A percentile compares a stretch with the other conserved stretches of the same genome.
These are phyloP conservation scores for Globisporangium okanoganense DNA, from an alignment of 352 stramenopile species.

Conservation along the genomic window DNA sequence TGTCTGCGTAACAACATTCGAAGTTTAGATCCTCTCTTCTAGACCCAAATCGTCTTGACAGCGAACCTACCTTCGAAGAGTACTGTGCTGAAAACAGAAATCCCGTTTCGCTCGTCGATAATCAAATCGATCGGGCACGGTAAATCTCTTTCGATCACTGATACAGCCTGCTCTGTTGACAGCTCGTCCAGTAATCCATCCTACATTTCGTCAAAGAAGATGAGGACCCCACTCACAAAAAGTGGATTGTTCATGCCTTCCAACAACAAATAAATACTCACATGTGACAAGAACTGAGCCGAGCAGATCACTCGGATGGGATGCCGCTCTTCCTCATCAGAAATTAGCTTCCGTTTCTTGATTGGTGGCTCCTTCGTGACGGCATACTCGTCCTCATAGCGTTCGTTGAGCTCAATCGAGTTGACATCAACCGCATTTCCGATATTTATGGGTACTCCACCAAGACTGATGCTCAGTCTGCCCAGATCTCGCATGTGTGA, in stretches of 20 bases:
- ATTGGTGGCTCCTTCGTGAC: conserved; percentile 12
- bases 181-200: conserved; percentile 64
- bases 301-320: conserved; percentile 18
- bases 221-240: background rate
- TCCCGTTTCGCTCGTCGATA: conserved; percentile 63
- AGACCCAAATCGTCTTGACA: no score
- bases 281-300: conserved; percentile 4
- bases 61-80: conserved; percentile 37
- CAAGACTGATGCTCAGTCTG: conserved; percentile 12
- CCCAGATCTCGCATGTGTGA: conserved; percentile 38
- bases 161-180: conserved; percentile 45
- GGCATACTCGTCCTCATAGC: background rate
- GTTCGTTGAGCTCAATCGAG: background rate
- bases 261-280: background rate
- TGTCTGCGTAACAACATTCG: background rate
- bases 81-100: conserved; percentile 32
- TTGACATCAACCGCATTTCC: background rate
- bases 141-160: conserved; percentile 61
- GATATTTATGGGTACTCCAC: background rate
- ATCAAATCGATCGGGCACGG: conserved; percentile 47
- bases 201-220: conserved; percentile 17
- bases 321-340: conserved; percentile 6
- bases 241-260: background rate
- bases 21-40: background rate
- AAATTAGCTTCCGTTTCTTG: conserved; percentile 22